Evolutionary conservation across 108 stramenopile species (phyloP).

Genomic region (Bacterosira constricta): DNA sequence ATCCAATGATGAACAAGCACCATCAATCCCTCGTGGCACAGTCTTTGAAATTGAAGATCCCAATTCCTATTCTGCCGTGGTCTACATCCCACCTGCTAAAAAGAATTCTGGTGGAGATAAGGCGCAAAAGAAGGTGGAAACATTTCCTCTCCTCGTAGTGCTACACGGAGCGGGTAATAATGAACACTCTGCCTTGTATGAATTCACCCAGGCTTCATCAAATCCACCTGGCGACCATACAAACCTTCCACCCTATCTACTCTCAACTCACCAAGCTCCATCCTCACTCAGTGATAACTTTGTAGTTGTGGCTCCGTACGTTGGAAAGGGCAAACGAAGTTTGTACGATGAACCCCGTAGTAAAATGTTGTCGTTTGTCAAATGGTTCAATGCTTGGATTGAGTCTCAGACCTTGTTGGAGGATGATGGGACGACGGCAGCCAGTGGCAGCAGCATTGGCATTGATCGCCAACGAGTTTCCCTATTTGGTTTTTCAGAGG

Average conservation of each 20-base stretch:
- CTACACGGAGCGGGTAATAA: conserved; percentile 81
- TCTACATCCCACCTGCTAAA: conserved; percentile 52
- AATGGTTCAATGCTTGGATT: conserved; percentile 49
- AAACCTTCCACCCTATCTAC: conserved; percentile 70
- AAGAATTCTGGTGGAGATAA: neutral
- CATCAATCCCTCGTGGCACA: conserved; percentile 12
- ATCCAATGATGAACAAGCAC: neutral
- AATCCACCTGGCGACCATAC: conserved; percentile 68
- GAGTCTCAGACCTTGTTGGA: conserved; percentile 20
- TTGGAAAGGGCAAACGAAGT: conserved; percentile 57
- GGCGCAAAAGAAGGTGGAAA: conserved; percentile 1
- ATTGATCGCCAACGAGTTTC: conserved; percentile 60
- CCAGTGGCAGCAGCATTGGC: neutral
- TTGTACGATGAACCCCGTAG: conserved; percentile 76
- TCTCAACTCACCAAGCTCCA: conserved; percentile 60
- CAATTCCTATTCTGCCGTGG: conserved; percentile 66
- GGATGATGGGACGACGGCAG: neutral
- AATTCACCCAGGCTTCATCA: conserved; percentile 53
- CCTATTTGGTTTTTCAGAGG: conserved; percentile 85
- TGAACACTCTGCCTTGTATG: conserved; percentile 52
- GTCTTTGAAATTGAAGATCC: conserved; percentile 63
- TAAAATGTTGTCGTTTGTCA: conserved; percentile 65
- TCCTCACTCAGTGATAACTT: conserved; percentile 58
- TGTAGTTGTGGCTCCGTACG: conserved; percentile 76
- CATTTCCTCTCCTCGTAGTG: conserved; percentile 67